Evolutionary conservation across 352 stramenopile genomes (phyloP).

Genomic region (Phytophthora nicotianae): DNA sequence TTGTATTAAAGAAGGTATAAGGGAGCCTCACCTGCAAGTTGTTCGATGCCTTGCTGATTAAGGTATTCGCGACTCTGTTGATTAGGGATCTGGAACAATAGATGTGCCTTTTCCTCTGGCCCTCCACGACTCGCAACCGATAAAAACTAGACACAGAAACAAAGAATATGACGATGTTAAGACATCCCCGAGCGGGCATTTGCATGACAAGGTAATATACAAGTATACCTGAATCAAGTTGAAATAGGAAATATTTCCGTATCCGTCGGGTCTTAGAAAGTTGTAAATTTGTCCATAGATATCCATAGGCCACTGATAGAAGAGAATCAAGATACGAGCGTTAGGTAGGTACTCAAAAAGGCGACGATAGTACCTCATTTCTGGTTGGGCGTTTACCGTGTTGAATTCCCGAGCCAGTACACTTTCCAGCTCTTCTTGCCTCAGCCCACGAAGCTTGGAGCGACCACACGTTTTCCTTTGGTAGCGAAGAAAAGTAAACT

Average conservation of each 20-base stretch:
- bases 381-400: constrained; percentile 34
- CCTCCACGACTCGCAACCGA: constrained; percentile 48
- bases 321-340: constrained; percentile 1
- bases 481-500: constrained; percentile 71
- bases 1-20: background rate
- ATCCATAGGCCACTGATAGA: constrained; percentile 48
- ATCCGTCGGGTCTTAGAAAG: constrained; percentile 57
- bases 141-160: constrained; percentile 36
- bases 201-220: background rate
- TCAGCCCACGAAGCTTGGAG: constrained; percentile 53
- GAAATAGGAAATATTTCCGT: constrained; percentile 68
- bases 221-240: constrained; percentile 74
- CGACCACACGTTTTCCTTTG: constrained; percentile 48
- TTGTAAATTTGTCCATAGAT: constrained; percentile 50
- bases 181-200: constrained; percentile 2
- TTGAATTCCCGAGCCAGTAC: constrained; percentile 56
- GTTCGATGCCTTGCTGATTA: constrained; percentile 40
- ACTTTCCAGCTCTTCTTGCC: constrained; percentile 58
- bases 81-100: constrained; percentile 60
- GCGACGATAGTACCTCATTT: background rate
- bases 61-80: constrained; percentile 34
- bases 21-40: constrained; percentile 51
- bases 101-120: constrained; percentile 51
- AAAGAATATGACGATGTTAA: constrained; percentile 5
- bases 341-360: constrained; percentile 6